Evolutionary conservation across 805 yeast genomes (phyloP), one percentile per base, ranked within the genome.

Genomic region (Jamesozyma jinghongensis): DNA sequence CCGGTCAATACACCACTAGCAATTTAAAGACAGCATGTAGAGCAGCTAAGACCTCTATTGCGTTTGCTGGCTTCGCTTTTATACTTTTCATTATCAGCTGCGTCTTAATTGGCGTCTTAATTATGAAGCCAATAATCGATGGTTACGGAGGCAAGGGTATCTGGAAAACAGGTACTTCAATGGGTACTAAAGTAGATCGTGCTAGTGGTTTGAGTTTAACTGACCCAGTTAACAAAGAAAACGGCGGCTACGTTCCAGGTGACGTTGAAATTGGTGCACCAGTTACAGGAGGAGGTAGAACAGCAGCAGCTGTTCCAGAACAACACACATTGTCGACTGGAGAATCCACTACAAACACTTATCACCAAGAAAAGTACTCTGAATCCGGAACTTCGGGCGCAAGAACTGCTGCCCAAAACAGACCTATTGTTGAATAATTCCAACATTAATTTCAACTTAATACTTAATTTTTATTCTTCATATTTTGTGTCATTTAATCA

Each of bases 21-120:
- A 32, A 20, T 4, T 32, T 40, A 30, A 42, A 26, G 17, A 41
- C 40, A 8, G 59, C 61, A 2, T 62, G 67, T 37, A 50, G 48
- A 37, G 36, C 62, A 11, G 48, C 57, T 6, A 53, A 61, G 38
- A 56, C 64, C 2, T 47, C 65, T 3, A 54, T 61, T 38, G 67
- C 66, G 2, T 61, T 62, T 43, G 49, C 61, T 4, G 65, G 60
- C 8, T 39, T 62, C 1, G 37, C 53, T 2, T 59, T 56, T 42
- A 36, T 58, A 3, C 39, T 63, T 33, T 62, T 58, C 34, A 40
- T 49, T n/a, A 18, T 62, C 4, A 45, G 56, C 18, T 29, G 54
- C 7, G 26, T 53, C 14, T 16, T 62, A n/a, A 36, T 63, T 10
- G 54, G 50, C 30, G 39, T 48, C 19, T 57, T 58, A 37, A 61